Evolutionary conservation across 129 eudicot species (phyloP), one percentile per base, ranked within the genome.

Genomic region (Rutidosis leptorrhynchoides): DNA sequence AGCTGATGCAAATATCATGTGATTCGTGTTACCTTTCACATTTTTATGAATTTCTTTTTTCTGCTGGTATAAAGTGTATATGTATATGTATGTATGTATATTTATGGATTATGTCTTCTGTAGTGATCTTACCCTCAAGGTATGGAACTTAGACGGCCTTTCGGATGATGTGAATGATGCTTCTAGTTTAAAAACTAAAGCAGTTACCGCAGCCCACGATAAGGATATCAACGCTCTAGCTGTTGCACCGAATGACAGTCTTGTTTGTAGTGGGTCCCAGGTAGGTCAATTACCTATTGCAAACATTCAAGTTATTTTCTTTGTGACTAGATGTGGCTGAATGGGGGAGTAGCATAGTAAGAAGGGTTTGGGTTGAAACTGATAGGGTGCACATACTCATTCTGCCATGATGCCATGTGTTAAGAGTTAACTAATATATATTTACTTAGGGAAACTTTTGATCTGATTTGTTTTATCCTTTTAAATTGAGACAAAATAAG

Each of bases 221-320:
- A 93, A 93, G 72, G 95, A 93, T 78, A 93, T 93, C 16, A 93
- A 93, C 43, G 81, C 96, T 12, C 64, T 93, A 14, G 96, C 98
- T 21, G 63, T 93, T 79, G 87, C 98, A 57, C 98, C 98, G 6
- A 82, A 86, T 81, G 96, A 93, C 75, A 82, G 87, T 59, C 96
- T 83, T 64, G 84, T 89, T 55, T 93, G 98, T 53, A 93, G 92
- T 75, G 98, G 92, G 9, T 93, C 98, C 66, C 95, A 93, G 94
- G 97, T 86, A 48, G 52, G 83, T 77, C 59, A 16, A 42, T 70
- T 40, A 16, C n/a, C 5, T 19, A 28, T 28, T 26, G 4, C 3
- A 35, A 67, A 4, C 32, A 29, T 48, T 49, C 10, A 49, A 3
- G 12, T 23, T 17, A 21, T 35, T 27, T 27, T 7, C 3, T 59